Conservation (phyloP, 1,284 basidiomycete species). For the Termitomyces sp. region DNA sequence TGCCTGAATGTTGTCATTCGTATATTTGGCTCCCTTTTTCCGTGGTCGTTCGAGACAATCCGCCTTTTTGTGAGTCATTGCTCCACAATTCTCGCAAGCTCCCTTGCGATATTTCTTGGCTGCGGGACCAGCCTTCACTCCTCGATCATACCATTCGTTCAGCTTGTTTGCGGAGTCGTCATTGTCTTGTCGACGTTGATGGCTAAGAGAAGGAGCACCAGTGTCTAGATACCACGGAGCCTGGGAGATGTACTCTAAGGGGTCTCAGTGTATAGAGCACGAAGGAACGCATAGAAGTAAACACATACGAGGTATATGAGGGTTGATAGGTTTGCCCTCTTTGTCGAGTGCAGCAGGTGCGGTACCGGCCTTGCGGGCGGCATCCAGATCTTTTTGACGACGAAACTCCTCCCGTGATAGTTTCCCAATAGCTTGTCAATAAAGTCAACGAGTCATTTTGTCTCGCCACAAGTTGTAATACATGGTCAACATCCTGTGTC, state of each 20-base stretch:
- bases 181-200: conserved; percentile 82
- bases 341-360: conserved; percentile 93
- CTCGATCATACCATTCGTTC: conserved; percentile 90
- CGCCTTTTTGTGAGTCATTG: conserved; percentile 86
- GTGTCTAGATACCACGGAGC: conserved; percentile 98
- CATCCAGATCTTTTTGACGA: conserved; percentile 93
- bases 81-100: conserved; percentile 98
- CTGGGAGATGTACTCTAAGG: conserved; percentile 83
- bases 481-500: conserved; percentile 30
- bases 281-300: neutral
- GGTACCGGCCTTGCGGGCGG: conserved; percentile 94
- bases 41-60: conserved; percentile 97
- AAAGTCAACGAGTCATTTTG: conserved; percentile 2
- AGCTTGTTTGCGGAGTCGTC: conserved; percentile 67
- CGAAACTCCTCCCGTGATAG: conserved; percentile 91
- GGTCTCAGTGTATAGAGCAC: conserved; percentile 5
- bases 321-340: conserved; percentile 94
- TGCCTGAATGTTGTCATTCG: conserved; percentile 83
- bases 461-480: conserved; percentile 41
- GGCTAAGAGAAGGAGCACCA: conserved; percentile 85
- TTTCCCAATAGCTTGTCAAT: conserved; percentile 58
- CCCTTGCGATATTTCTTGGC: conserved; percentile 97
- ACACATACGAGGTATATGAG: conserved; percentile 89
- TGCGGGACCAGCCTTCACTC: conserved; percentile 80
- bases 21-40: conserved; percentile 93